Base-by-base conservation (phyloP, 768 basidiomycete species). In the Podaxis sp. region DNA sequence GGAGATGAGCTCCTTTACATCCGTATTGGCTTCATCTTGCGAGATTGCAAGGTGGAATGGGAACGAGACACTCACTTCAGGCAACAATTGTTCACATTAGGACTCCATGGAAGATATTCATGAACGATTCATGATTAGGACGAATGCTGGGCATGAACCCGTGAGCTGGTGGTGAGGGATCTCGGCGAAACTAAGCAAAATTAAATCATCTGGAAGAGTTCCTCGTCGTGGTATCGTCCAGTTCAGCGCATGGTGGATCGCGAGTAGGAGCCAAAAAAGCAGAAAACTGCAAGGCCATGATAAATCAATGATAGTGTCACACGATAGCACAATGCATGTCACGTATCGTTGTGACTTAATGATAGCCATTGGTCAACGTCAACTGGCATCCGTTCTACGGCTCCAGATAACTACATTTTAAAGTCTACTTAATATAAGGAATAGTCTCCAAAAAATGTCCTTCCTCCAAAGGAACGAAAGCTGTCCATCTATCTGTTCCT, bases 1-100 rank as follows among this genome's bases (percentile, higher is more conserved):
- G 26, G 70, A 66, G 70, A 68, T 67, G 62, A 63, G 65, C 63
- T 68, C 69, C 67, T 59, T 68, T 67, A 73, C 68, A 71, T 71
- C 70, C 67, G 70, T 62, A 70, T 65, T 70, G 62, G 57, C 57
- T 67, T 70, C 71, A 72, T 71, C 71, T 57, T 46, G 61, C 53
- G 55, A 19, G 17, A 13, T 39, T 12, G 0, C 12, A 33, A 36
- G 19, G 9, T 24, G 12, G 49, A 9, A 24, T 49, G 46, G 39
- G 40, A 48, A 17, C 13, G 28, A 15, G 19, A 3, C 17, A 42
- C 55, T 56, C 22, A 56, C 53, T 55, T 36, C 28, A 36, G 28
- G 26, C 2, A 26, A 42, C 11, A 40, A 15, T 9, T 17, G 15
- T 46, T 46, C 44, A 46, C 44, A 19, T n/a, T 46, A n/a, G 19